Percentiles rank a stretch among this genome's conserved stretches.
phyloP scores from a whole-genome alignment of 1,284 basidiomycete species.

The Apiotrichum domesticum region DNA sequence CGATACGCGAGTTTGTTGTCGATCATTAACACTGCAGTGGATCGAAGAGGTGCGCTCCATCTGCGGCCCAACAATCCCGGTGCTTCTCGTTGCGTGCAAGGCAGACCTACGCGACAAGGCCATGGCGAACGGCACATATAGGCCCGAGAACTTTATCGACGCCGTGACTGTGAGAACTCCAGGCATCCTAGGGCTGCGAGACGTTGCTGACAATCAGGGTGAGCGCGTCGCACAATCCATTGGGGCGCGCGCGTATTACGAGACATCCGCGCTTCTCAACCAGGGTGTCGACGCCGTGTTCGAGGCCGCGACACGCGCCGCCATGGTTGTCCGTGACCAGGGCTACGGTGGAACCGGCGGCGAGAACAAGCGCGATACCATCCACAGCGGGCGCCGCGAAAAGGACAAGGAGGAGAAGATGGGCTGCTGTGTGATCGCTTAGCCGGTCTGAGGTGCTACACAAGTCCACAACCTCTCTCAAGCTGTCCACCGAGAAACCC shows the following conservation, averaged over 20 bases:
- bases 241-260: slow-evolving; percentile 84
- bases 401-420: slow-evolving; percentile 3
- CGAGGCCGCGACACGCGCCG: slow-evolving; percentile 85
- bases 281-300: slow-evolving; percentile 94
- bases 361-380: slow-evolving; percentile 11
- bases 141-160: slow-evolving; percentile 43
- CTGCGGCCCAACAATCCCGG: slow-evolving; percentile 60
- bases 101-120: slow-evolving; percentile 53
- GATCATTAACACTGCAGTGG: slow-evolving; percentile 57
- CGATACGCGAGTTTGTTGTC: no score
- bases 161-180: slow-evolving; percentile 2
- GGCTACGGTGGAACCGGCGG: slow-evolving; percentile 43
- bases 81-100: slow-evolving; percentile 52
- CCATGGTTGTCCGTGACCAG: slow-evolving; percentile 85
- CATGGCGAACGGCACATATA: slow-evolving; percentile 41
- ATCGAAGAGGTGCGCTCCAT: slow-evolving; percentile 92
- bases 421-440: slow-evolving; percentile 16
- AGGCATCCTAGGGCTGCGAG: no score
- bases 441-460: neutral
- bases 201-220: slow-evolving; percentile 50
- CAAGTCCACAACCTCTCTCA: neutral
- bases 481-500: no score
- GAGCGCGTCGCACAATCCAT: slow-evolving; percentile 71
- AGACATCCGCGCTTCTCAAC: slow-evolving; percentile 84
- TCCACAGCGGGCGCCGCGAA: slow-evolving; percentile 4